phyloP scores from a whole-genome alignment of 805 yeast genomes.

The Wickerhamiella allomyrinae region DNA sequence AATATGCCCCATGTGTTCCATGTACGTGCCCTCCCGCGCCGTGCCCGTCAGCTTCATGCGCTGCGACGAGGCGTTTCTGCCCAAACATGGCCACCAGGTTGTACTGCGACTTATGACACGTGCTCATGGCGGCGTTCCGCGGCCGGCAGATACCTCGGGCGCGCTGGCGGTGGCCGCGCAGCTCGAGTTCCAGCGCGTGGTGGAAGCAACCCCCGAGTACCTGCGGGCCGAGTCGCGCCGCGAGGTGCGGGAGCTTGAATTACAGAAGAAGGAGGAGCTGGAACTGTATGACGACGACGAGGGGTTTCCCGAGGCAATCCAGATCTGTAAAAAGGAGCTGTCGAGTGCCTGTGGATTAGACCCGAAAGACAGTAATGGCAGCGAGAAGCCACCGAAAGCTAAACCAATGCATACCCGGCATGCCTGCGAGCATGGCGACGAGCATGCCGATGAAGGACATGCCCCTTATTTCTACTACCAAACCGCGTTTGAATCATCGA shows the following conservation, averaged over 20 bases:
- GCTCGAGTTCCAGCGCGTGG: slow-evolving; percentile 44
- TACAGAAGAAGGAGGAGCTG: slow-evolving; percentile 40
- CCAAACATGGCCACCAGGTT: slow-evolving; percentile 15
- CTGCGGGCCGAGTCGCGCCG: slow-evolving; percentile 38
- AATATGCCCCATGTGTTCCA: slow-evolving; percentile 17
- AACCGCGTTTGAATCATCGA: slow-evolving; percentile 53
- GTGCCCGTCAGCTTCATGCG: slow-evolving; percentile 15
- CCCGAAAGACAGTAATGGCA: slow-evolving; percentile 45
- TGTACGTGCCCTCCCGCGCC: slow-evolving; percentile 6
- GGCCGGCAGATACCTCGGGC: slow-evolving; percentile 7
- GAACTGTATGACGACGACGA: slow-evolving; percentile 12
- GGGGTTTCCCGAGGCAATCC: slow-evolving; percentile 14
- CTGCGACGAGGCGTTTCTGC: slow-evolving; percentile 8
- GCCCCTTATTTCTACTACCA: slow-evolving; percentile 53
- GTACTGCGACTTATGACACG: slow-evolving; percentile 14
- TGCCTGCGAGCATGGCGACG: slow-evolving; percentile 14
- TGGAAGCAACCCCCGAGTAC: slow-evolving; percentile 49
- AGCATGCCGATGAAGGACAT: neutral
- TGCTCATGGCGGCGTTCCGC: neutral
- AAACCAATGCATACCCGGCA: neutral
- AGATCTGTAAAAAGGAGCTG: slow-evolving; percentile 24
- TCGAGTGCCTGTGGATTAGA: slow-evolving; percentile 49
- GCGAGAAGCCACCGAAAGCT: slow-evolving; percentile 15
- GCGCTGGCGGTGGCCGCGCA: slow-evolving; percentile 22
- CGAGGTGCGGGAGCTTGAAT: slow-evolving; percentile 43